Base-by-base conservation (phyloP, 345 rosid species). In the Populus deltoides region DNA sequence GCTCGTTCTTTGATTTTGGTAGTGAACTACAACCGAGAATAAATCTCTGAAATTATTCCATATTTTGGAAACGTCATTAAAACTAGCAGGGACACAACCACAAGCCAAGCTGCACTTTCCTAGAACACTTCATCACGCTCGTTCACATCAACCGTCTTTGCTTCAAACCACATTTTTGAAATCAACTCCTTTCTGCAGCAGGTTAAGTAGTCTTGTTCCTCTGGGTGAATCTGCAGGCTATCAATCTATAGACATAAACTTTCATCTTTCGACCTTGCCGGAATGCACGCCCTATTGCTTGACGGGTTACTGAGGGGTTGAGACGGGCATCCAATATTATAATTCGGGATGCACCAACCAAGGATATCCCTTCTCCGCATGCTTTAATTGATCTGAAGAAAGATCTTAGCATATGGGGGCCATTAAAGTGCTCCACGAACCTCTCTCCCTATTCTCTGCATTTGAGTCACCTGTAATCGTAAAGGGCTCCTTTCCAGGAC, bases 371-470 rank as follows among this genome's bases (percentile, higher is more conserved):
- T 81, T 96, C 97, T 15, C 98, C 98, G 63, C 99, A 96, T 1
- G 98, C 97, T 84, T 81, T 92, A 18, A 96, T 96, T 5, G 98
- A 96, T 63, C 99, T 98, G 33, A 92, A 93, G 45, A 96, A 96
- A 88, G 8, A 93, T 93, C 85, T 77, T 95, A 0, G 99, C 91
- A 9, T 93, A 93, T 0, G 83, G 51, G 7, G 97, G 61, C 83
- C 90, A 85, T 93, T 93, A 81, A 93, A 93, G 17, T 73, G 82
- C 24, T 96, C 97, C 97, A 90, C 90, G 12, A 94, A 82, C 75
- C 20, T 18, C 66, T 22, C 83, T 93, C 98, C 38, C 97, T 80
- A 0, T 90, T 79, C 2, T 91, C 97, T 38, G 90, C 74, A 75
- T 80, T 91, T 5, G 97, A 87, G 4, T 92, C 97, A 5, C 98